Conservation (phyloP, 768 basidiomycete species). For the Podaxis carcinomalis region DNA sequence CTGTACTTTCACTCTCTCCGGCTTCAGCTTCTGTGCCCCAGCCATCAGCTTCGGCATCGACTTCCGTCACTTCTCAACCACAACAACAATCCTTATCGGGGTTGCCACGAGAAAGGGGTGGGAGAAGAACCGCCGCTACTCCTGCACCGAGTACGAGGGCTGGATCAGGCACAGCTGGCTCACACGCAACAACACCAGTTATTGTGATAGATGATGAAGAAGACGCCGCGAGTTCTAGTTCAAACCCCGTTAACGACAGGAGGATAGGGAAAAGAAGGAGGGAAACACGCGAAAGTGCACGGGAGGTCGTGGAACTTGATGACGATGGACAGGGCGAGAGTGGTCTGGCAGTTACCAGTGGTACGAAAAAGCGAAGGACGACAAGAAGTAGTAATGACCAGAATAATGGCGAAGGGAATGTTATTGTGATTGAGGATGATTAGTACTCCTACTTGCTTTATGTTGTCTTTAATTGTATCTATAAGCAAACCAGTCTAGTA, state of each 20-base stretch:
- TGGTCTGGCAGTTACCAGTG: background rate
- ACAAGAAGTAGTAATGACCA: background rate
- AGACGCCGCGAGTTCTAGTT: background rate
- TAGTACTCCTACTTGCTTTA: background rate
- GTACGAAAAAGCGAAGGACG: slow-evolving; percentile 6
- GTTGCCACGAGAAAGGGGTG: slow-evolving; percentile 1
- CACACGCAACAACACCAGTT: background rate
- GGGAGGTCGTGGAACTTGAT: slow-evolving; percentile 5
- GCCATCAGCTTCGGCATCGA: background rate
- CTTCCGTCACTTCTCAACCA: background rate
- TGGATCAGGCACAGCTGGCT: background rate
- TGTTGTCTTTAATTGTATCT: background rate
- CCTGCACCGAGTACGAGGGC: background rate
- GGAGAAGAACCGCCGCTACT: background rate
- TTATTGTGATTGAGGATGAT: slow-evolving; percentile 16
- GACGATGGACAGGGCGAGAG: background rate
- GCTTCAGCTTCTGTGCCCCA: slow-evolving; percentile 19
- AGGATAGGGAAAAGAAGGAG: slow-evolving; percentile 8
- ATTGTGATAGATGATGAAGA: slow-evolving; percentile 9
- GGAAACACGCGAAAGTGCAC: background rate
- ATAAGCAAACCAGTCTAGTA: background rate
- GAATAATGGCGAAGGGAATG: background rate
- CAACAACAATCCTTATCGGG: background rate
- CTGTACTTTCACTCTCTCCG: slow-evolving; percentile 27
- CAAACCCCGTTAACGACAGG: background rate